Evolutionary conservation across 2,329 filamentous ascomycete species (phyloP), one percentile per base, ranked within the genome.

Genomic region (Septoria linicola): DNA sequence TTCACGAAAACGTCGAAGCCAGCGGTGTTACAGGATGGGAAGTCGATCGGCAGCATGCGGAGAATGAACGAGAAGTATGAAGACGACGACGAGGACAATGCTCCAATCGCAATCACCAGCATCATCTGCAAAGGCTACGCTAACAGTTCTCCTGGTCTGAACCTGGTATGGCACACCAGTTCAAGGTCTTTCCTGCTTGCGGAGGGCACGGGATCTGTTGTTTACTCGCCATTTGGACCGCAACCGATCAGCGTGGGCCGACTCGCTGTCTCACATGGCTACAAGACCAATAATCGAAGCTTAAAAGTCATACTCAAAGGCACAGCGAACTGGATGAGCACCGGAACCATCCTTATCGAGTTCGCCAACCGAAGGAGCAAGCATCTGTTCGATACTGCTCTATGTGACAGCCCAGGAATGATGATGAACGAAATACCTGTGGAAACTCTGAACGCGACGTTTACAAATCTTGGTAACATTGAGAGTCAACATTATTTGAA

Each of bases 71-170:
- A 14, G 34, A 32, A 36, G 8, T 16, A 25, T 3, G 21, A 13
- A 11, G 21, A 19, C 7, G 40, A 46, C 13, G 44, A 34, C 4
- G 13, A 2, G 10, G 49, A 32, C 27, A 21, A 41, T 5, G 2
- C 30, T 1, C 47, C 16, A 3, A 53, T 58, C 2, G 36, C 41
- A 2, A 49, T 59, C 14, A 27, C 4, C 0, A 3, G 17, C 1
- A 51, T 60, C 13, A 35, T 32, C 17, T 57, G 55, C 41, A 58
- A 47, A 35, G 36, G 39, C 2, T 54, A 19, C n/a, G 43, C 40
- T 6, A 7, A 4, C n/a, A 14, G 31, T 11, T 11, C 35, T 3
- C 40, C 20, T 7, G 36, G 36, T 4, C 37, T 56, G 1, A 39
- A 23, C 1, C 47, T 60, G n/a, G 41, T 49, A 2, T 60, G 53